Percentiles rank a stretch among this genome's conserved stretches.
Evolutionary conservation across 2,329 filamentous ascomycete species (phyloP).

Genomic region (Uncinocarpus reesii): DNA sequence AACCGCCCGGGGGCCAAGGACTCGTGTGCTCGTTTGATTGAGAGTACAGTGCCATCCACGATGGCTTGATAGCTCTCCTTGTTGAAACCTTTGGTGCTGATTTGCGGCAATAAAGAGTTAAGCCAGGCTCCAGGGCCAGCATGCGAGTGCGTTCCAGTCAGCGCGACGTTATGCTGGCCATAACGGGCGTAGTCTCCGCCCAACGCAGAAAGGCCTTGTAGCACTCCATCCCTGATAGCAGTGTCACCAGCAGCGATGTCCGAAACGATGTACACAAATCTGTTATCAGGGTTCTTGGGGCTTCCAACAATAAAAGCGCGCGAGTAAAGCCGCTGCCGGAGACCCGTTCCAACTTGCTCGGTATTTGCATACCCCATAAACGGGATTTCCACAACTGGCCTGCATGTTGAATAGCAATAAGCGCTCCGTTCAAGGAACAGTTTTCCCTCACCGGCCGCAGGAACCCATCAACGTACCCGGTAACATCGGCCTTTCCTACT

Average conservation of each 20-base stretch:
- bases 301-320: slow-evolving; percentile 80
- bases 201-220: slow-evolving; percentile 59
- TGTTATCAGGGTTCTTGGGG: slow-evolving; percentile 53
- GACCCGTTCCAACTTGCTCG: slow-evolving; percentile 69
- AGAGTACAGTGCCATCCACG: slow-evolving; percentile 71
- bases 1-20: slow-evolving; percentile 60
- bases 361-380: slow-evolving; percentile 85
- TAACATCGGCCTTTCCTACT: slow-evolving; percentile 63
- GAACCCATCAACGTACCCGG: slow-evolving; percentile 42
- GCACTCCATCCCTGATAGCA: slow-evolving; percentile 74
- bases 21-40: slow-evolving; percentile 71
- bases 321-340: slow-evolving; percentile 80
- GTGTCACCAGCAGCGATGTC: slow-evolving; percentile 85
- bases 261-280: slow-evolving; percentile 77
- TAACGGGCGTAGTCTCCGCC: slow-evolving; percentile 67
- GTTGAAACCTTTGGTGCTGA: slow-evolving; percentile 78
- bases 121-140: slow-evolving; percentile 85
- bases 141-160: slow-evolving; percentile 90
- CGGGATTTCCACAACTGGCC: slow-evolving; percentile 80
- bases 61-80: slow-evolving; percentile 81
- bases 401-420: slow-evolving; percentile 21
- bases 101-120: slow-evolving; percentile 86
- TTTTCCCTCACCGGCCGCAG: slow-evolving; percentile 1
- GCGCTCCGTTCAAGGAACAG: neutral
- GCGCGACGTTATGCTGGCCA: slow-evolving; percentile 67